Evolutionary conservation across 306 rosid genomes (phyloP), one percentile per base, ranked within the genome.

Genomic region (Dalbergia oliveri): DNA sequence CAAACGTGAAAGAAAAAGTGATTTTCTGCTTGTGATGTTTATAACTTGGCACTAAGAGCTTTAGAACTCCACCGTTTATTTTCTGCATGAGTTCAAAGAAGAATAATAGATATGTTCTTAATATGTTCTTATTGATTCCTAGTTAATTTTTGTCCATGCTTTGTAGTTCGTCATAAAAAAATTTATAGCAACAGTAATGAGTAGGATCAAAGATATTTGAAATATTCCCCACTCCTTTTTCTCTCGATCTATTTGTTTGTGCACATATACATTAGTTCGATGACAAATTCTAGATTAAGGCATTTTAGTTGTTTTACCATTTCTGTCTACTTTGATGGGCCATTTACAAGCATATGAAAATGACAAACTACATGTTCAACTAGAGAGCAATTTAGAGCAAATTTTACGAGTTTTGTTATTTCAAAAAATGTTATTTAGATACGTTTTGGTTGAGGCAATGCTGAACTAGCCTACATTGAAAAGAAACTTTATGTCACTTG

Each of bases 401-500:
- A 67, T 76, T 74, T 58, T 75, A 11, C 43, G 47, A 31, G 34
- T 82, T 79, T 68, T 63, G n/a, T 86, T 80, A 72, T 69, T 58
- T 61, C 53, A 2, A 35, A 66, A 9, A 18, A n/a, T 44, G 68
- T 49, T 85, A 37, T 33, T 64, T 70, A 69, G 76, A 84, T 87
- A 75, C 90, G 79, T 58, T 88, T 88, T 80, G 83, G 84, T 53
- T 66, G 82, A 58, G 21, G 13, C 79, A 69, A 74, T 84, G 80
- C 78, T 72, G 33, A 78, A 61, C 62, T 88, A 50, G 47, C 62
- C 63, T 53, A 79, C 82, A 62, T 75, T 76, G 39, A 65, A 87
- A 81, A 77, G 88, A 76, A 62, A n/a, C n/a, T 90, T 94, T 94
- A 86, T 87, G 87, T 81, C 90, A 86, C 86, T 86, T 82, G 82